Evolutionary conservation across 176 grass and related monocot genomes (phyloP), one percentile per base, ranked within the genome.

Genomic region (Bothriochloa decipiens): DNA sequence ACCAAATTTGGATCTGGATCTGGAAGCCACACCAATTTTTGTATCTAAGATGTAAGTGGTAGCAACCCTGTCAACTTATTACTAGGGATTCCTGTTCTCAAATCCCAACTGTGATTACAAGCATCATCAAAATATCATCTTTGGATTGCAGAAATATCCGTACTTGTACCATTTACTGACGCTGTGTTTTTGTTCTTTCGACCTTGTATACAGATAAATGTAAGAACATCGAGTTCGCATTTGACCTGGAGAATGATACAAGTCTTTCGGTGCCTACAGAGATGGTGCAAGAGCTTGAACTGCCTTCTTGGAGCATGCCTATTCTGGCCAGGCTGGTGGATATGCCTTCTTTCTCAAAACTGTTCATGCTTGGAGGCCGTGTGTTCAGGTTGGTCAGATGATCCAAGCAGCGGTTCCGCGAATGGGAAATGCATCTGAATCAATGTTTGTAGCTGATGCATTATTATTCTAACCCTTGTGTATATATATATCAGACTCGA

Each of bases 351-450:
- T 82, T 6, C 47, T 82, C 22, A 82, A 71, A 27, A 71, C 66
- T 12, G 79, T 58, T 16, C 79, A 47, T 7, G 33, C 66, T 18
- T 82, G 79, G 79, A 82, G 33, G 37, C 79, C 79, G 40, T 28
- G 66, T 20, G 66, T 71, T 41, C 79, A 57, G 37, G 52, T 82
- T 11, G 66, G 79, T 40, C 66, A 82, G 66, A 82, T 81, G 65
- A 81, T 58, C 20, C 47, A 82, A 22, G 66, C 37, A 39, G 66
- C 41, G 10, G 5, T 18, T 40, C 65, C 18, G 47, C 8, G 70
- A 40, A 82, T 57, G 79, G 33, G 27, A 70, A 71, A 26, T 58
- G 22, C 68, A 58, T 57, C 66, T 25, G 4, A 69, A 57, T 70
- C 13, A 53, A 53, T 40, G 13, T 39, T 26, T 77, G 35, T 36